phyloP scores from a whole-genome alignment of 1,139 yeast species.

The Meyerozyma sp. region DNA sequence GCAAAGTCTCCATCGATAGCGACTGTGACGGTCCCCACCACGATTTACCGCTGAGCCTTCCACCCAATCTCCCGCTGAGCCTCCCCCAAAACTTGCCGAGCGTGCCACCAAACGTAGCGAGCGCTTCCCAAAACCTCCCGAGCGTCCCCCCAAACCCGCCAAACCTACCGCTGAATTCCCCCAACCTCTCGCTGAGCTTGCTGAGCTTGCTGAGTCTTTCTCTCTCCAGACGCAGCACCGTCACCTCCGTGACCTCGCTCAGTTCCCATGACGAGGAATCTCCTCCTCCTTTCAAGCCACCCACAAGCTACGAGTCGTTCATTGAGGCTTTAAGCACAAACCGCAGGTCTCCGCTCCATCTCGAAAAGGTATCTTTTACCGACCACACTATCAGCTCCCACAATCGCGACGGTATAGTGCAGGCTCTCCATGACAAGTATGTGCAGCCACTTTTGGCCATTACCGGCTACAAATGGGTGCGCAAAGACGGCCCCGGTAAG shows the following conservation, averaged over 20 bases:
- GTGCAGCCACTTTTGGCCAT: constrained; percentile 13
- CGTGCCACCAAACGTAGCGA: too few relatives aligned
- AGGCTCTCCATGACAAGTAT: constrained; percentile 9
- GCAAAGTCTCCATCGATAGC: neutral
- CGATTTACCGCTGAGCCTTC: neutral
- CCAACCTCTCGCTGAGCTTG: too few relatives aligned
- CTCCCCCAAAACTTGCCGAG: too few relatives aligned
- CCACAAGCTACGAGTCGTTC: neutral
- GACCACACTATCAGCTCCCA: neutral
- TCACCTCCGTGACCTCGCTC: neutral
- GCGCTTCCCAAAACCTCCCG: too few relatives aligned
- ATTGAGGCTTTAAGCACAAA: neutral
- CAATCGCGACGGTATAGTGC: neutral
- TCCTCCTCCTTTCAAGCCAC: neutral
- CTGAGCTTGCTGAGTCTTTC: neutral
- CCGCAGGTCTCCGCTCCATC: neutral
- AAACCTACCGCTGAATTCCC: too few relatives aligned
- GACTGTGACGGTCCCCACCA: neutral
- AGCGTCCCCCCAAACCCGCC: too few relatives aligned
- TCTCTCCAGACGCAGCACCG: neutral
- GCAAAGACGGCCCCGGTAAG: constrained; percentile 15
- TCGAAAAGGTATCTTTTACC: neutral
- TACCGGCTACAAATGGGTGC: constrained; percentile 15
- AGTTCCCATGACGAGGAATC: constrained; percentile 1
- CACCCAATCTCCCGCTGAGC: too few relatives aligned